These are phyloP conservation scores for Cercospora janseana DNA, from an alignment of 2,329 filamentous ascomycete species.

Conservation along the genomic window DNA sequence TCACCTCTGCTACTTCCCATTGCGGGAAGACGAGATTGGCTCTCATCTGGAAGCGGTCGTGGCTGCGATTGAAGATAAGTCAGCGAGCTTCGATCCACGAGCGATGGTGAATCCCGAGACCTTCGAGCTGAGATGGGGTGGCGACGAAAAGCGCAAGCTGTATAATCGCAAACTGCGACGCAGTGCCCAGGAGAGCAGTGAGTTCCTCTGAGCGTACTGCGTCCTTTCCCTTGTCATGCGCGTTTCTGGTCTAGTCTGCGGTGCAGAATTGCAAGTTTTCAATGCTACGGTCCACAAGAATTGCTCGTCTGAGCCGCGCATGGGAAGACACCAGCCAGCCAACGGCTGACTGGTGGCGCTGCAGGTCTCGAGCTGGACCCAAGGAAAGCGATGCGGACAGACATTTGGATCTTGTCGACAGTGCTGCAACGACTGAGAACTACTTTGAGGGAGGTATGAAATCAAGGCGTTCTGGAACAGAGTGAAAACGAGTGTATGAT, in stretches of 20 bases:
- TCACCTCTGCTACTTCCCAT: slow-evolving; percentile 76
- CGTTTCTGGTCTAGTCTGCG: not conserved
- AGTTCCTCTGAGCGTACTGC: slow-evolving; percentile 37
- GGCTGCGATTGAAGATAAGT: slow-evolving; percentile 78
- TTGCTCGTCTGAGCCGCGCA: not conserved
- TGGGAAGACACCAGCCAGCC: not conserved
- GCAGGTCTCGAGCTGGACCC: slow-evolving; percentile 27
- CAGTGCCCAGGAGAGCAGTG: slow-evolving; percentile 62
- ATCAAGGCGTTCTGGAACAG: slow-evolving; percentile 6
- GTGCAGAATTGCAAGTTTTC: not conserved
- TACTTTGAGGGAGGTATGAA: not conserved
- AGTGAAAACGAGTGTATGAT: slow-evolving; percentile 18
- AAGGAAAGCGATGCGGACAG: slow-evolving; percentile 18
- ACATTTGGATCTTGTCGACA: slow-evolving; percentile 24
- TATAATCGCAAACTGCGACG: slow-evolving; percentile 80
- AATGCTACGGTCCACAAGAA: not conserved
- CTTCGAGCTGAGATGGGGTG: slow-evolving; percentile 82
- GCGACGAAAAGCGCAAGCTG: slow-evolving; percentile 71
- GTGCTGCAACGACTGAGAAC: slow-evolving; percentile 22
- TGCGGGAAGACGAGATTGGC: slow-evolving; percentile 70
- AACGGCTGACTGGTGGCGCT: slow-evolving; percentile 18
- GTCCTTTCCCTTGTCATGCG: not conserved
- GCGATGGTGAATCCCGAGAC: slow-evolving; percentile 85
- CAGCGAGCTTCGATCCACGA: slow-evolving; percentile 83
- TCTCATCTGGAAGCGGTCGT: slow-evolving; percentile 84